A percentile compares a stretch with the other conserved stretches of the same genome.
Conservation (phyloP, 192 early-diverging fungal genomes). For the Entomortierella parvispora region DNA sequence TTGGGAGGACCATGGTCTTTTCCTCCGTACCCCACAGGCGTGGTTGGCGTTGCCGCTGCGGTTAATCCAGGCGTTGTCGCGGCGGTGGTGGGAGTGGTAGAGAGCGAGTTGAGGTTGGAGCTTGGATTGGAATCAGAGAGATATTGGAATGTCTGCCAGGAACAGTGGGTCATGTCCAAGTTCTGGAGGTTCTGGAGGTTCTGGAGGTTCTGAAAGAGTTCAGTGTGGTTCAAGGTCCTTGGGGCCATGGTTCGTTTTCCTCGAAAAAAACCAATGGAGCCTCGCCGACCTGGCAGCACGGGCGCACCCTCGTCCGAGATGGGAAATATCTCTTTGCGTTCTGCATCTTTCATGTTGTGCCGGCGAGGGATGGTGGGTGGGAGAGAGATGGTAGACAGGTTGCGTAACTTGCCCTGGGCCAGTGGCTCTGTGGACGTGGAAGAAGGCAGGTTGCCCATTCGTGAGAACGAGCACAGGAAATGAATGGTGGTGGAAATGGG, state of each 20-base stretch:
- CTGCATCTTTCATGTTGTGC: conserved; percentile 47
- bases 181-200: conserved; percentile 35
- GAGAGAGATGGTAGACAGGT: conserved; percentile 43
- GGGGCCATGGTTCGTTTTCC: conserved; percentile 38
- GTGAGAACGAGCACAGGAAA: conserved; percentile 2
- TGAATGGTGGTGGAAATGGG: conserved; percentile 4
- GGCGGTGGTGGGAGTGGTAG: conserved; percentile 44
- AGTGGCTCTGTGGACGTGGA: conserved; percentile 50
- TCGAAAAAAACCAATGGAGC: conserved; percentile 49
- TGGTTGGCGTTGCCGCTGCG: conserved; percentile 36
- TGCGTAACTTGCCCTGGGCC: conserved; percentile 46
- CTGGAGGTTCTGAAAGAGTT: conserved; percentile 49
- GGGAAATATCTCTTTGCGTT: conserved; percentile 53
- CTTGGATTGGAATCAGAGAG: conserved; percentile 30
- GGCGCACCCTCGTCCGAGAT: conserved; percentile 50
- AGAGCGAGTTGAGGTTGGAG: conserved; percentile 39
- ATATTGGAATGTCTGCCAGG: conserved; percentile 30
- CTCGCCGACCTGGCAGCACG: conserved; percentile 16
- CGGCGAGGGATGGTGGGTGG: conserved; percentile 50
- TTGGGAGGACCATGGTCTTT: neutral
- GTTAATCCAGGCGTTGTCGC: conserved; percentile 35
- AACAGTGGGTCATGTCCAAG: conserved; percentile 35
- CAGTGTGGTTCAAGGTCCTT: conserved; percentile 27
- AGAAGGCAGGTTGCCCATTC: conserved; percentile 54
- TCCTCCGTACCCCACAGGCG: conserved; percentile 10